phyloP scores from a whole-genome alignment of 2,329 filamentous ascomycete genomes.

The Cryphonectria radicalis region DNA sequence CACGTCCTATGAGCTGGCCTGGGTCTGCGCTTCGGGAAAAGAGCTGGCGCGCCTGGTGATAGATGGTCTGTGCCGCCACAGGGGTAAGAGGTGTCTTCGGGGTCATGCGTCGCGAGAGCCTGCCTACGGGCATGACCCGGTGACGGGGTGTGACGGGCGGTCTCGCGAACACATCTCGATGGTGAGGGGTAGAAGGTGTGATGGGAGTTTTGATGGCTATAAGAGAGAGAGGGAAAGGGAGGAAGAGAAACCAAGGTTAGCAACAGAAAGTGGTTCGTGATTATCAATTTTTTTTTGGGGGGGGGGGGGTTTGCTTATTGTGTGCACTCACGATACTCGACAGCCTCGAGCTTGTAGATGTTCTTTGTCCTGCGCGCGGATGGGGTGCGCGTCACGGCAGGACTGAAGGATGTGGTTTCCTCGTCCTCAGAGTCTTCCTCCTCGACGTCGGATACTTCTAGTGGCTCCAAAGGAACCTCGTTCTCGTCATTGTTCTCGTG shows the following conservation, averaged over 20 bases:
- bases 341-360: slow-evolving; percentile 29
- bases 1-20: slow-evolving; percentile 76
- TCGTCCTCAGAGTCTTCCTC: slow-evolving; percentile 42
- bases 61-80: slow-evolving; percentile 72
- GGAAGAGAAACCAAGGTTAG: slow-evolving; percentile 25
- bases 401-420: slow-evolving; percentile 38
- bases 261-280: slow-evolving; percentile 14
- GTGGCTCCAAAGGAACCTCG: slow-evolving; percentile 56
- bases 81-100: slow-evolving; percentile 76
- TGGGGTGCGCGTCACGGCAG: slow-evolving; percentile 28
- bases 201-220: slow-evolving; percentile 51
- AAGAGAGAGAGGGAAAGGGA: background rate
- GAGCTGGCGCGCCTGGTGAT: slow-evolving; percentile 83
- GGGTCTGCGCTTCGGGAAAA: slow-evolving; percentile 82
- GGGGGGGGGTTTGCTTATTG: background rate
- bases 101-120: slow-evolving; percentile 76
- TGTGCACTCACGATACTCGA: slow-evolving; percentile 29
- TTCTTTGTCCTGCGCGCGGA: slow-evolving; percentile 28
- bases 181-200: slow-evolving; percentile 75
- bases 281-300: background rate
- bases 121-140: slow-evolving; percentile 76
- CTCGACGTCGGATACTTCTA: slow-evolving; percentile 43
- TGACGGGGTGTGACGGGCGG: slow-evolving; percentile 81
- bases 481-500: slow-evolving; percentile 67
- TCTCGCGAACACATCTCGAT: slow-evolving; percentile 76